Conservation (phyloP, 257 asterid species). For the Solanum sejunctum region DNA sequence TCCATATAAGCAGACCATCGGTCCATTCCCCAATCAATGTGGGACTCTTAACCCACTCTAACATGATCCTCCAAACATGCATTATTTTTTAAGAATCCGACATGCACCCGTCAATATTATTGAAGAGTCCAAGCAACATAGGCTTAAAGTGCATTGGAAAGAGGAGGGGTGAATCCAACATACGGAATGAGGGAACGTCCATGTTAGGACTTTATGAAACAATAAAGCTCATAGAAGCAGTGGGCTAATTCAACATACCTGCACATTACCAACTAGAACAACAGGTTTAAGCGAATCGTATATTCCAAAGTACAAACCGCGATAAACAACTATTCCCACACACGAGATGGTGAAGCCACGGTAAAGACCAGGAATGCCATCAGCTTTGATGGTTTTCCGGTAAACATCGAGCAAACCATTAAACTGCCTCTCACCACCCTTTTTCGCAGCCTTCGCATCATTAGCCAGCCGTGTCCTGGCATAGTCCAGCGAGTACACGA, state of each 20-base stretch:
- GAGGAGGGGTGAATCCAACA: neutral
- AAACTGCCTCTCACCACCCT: constrained; percentile 14
- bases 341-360: constrained; percentile 15
- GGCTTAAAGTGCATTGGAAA: neutral
- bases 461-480: constrained; percentile 11
- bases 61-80: neutral
- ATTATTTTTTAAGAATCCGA: neutral
- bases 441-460: constrained; percentile 12
- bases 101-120: neutral
- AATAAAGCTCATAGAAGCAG: neutral
- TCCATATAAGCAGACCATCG: too few relatives aligned
- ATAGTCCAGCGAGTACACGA: constrained; percentile 7
- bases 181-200: neutral
- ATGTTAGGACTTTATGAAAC: neutral
- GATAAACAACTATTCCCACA: constrained; percentile 9
- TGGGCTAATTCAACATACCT: neutral
- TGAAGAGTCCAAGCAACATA: neutral
- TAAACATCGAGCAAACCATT: constrained; percentile 14
- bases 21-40: neutral
- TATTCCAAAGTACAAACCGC: constrained; percentile 18
- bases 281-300: constrained; percentile 21
- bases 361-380: constrained; percentile 14
- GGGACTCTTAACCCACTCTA: neutral
- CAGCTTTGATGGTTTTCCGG: constrained; percentile 13
- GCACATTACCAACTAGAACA: constrained; percentile 13